Evolutionary conservation across 805 yeast genomes (phyloP).

Genomic region (Starmerella etchellsii): DNA sequence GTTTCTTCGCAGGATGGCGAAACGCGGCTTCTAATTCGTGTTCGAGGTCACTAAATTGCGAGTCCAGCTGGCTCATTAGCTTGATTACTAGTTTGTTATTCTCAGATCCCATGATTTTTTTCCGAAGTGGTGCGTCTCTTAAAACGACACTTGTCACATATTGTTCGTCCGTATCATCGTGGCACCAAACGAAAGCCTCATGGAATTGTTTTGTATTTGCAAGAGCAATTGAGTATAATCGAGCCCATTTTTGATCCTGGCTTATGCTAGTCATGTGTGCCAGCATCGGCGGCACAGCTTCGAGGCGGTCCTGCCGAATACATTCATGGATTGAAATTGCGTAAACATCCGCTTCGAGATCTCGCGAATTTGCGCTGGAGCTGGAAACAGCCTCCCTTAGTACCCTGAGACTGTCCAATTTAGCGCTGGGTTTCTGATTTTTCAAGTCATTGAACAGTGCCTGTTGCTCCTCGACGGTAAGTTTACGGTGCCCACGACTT

Average conservation of each 20-base stretch:
- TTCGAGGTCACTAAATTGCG: neutral
- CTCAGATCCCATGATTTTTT: neutral
- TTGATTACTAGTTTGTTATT: neutral
- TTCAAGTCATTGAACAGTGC: constrained; percentile 1
- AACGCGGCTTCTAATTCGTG: neutral
- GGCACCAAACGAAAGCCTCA: constrained; percentile 5
- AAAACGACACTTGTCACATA: constrained; percentile 6
- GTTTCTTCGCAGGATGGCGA: neutral
- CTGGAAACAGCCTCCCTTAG: constrained; percentile 12
- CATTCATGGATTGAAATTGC: constrained; percentile 5
- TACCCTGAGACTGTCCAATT: constrained; percentile 6
- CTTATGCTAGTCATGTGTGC: neutral
- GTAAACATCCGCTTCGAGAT: constrained; percentile 6
- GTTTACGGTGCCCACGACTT: constrained; percentile 11
- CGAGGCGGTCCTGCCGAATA: constrained; percentile 1
- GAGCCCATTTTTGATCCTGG: neutral
- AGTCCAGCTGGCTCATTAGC: constrained; percentile 7
- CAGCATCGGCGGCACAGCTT: constrained; percentile 6
- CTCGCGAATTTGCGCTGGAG: neutral
- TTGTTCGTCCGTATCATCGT: neutral
- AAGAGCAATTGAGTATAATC: constrained; percentile 5
- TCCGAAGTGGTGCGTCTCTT: constrained; percentile 9
- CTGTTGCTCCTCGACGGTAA: constrained; percentile 7
- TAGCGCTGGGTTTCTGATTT: neutral
- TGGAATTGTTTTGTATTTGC: constrained; percentile 8